Evolutionary conservation across 768 basidiomycete species (phyloP).

Genomic region (Suillus brevipes): DNA sequence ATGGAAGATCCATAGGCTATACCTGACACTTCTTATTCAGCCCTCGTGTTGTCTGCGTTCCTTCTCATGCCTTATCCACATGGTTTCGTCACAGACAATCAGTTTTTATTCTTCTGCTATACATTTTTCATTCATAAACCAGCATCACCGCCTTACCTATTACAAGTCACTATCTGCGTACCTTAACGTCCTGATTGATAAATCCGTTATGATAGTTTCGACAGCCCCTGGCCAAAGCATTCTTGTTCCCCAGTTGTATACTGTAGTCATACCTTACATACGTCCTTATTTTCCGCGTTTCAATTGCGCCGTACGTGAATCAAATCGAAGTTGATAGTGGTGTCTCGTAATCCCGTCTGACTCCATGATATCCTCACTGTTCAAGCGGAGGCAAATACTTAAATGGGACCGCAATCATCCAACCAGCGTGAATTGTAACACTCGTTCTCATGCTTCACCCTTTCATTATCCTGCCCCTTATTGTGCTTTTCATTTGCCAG

Average conservation of each 20-base stretch:
- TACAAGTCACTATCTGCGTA: conserved; percentile 4
- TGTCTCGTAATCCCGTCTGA: neutral
- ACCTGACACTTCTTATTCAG: conserved; percentile 1
- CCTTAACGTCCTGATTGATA: neutral
- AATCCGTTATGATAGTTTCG: neutral
- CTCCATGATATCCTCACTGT: neutral
- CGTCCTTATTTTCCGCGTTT: conserved; percentile 4
- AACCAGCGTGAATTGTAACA: neutral
- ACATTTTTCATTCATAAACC: neutral
- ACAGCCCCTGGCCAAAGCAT: neutral
- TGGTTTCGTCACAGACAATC: conserved; percentile 6
- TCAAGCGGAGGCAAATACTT: neutral
- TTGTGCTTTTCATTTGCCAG: conserved; percentile 26
- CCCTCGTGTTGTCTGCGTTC: conserved; percentile 7
- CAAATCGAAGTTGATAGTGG: neutral
- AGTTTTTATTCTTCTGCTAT: neutral
- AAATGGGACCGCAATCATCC: conserved; percentile 4
- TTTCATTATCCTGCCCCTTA: conserved; percentile 3
- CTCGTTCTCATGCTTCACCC: conserved; percentile 1
- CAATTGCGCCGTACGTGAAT: neutral
- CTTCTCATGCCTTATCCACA: conserved; percentile 1
- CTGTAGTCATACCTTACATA: conserved; percentile 3
- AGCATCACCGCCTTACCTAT: neutral
- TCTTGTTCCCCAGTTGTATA: neutral
- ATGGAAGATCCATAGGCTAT: conserved; percentile 1